Evolutionary conservation across 108 stramenopile genomes (phyloP).

Genomic region (Nitzschia sp.): DNA sequence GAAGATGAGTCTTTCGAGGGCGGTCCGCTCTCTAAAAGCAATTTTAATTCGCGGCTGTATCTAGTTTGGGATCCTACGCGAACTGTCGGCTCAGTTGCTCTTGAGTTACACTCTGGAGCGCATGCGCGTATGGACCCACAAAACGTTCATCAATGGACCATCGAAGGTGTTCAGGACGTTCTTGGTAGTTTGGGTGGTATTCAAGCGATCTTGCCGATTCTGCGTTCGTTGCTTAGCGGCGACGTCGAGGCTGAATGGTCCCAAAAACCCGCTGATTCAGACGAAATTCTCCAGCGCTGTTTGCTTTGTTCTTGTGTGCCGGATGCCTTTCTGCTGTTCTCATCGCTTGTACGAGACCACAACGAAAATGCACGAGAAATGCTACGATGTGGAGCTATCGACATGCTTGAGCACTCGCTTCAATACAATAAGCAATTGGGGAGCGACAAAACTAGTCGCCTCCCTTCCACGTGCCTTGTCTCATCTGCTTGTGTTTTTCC

Average conservation of each 20-base stretch:
- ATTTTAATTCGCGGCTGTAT: conserved; percentile 65
- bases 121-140: conserved; percentile 41
- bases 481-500: conserved; percentile 16
- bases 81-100: conserved; percentile 25
- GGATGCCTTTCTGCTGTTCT: conserved; percentile 46
- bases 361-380: conserved; percentile 69
- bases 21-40: conserved; percentile 24
- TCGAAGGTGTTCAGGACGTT: conserved; percentile 58
- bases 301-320: conserved; percentile 37
- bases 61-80: conserved; percentile 76
- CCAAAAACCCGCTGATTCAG: background rate
- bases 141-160: conserved; percentile 44
- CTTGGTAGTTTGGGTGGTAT: conserved; percentile 73
- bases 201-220: conserved; percentile 63
- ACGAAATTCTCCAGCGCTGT: background rate
- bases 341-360: conserved; percentile 73
- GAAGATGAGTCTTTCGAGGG: conserved; percentile 14
- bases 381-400: conserved; percentile 72
- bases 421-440: conserved; percentile 17
- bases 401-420: conserved; percentile 61
- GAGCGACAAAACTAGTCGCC: background rate
- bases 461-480: conserved; percentile 10
- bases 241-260: conserved; percentile 23
- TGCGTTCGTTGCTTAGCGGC: conserved; percentile 31
- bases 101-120: conserved; percentile 67